These are phyloP conservation scores for Castanea crenata DNA, from an alignment of 306 rosid genomes.

Conservation along the genomic window DNA sequence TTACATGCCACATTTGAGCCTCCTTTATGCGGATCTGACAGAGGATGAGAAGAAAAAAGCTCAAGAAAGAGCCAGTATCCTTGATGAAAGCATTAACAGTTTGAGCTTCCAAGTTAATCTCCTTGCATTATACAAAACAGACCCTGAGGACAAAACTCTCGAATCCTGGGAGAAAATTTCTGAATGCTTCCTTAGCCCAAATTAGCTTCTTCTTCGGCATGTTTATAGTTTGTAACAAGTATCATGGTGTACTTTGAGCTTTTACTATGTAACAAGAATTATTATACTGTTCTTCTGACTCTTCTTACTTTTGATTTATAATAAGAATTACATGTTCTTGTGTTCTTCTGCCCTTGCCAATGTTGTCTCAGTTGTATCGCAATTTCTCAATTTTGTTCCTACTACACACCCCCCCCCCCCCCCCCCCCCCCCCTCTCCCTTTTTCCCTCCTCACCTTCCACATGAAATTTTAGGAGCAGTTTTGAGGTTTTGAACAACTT, in stretches of 20 bases:
- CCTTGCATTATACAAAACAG: constrained; percentile 81
- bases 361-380: neutral
- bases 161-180: constrained; percentile 86
- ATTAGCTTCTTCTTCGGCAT: constrained; percentile 25
- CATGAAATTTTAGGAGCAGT: no score
- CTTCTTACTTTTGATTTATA: neutral
- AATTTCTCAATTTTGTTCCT: no score
- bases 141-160: constrained; percentile 64
- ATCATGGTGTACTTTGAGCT: neutral
- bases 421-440: no score
- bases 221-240: neutral
- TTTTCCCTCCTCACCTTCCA: no score
- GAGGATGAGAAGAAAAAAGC: constrained; percentile 79
- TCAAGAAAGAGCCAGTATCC: constrained; percentile 45
- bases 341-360: neutral
- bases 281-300: neutral
- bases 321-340: neutral
- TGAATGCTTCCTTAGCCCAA: constrained; percentile 48
- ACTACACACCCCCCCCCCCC: no score
- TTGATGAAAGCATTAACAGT: constrained; percentile 47
- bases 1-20: constrained; percentile 85
- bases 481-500: no score
- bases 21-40: constrained; percentile 62
- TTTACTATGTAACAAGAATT: neutral
- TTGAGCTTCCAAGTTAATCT: constrained; percentile 58